Evolutionary conservation across 768 basidiomycete species (phyloP), one percentile per base, ranked within the genome.

Genomic region (Termitomyces sp.): DNA sequence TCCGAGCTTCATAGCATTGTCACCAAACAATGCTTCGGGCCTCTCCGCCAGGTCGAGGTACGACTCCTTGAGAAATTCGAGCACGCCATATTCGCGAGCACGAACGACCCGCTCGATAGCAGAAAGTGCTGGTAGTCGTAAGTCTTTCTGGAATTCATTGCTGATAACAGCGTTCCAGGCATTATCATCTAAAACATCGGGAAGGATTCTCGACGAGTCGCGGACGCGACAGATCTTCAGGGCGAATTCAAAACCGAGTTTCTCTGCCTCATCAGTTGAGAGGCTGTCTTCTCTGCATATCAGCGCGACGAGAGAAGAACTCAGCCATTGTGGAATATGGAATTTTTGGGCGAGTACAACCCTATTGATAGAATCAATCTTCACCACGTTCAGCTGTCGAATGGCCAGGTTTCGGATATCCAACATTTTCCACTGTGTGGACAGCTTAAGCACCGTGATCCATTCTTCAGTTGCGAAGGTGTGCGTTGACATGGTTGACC

Each of bases 381-480:
- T 38, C 40, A 28, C 28, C n/a, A 28, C 11, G 12, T 28, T 33
- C 54, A 55, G 7, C 44, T n/a, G 54, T 42, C 40, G 40, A 8
- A 55, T 55, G 28, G 54, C 40, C 40, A 55, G 33, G 40, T 44
- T 55, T n/a, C 54, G 54, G 7, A 55, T 15, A 42, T 55, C 54
- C 12, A 55, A 33, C 54, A 55, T 55, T 20, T 40, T 42, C 54
- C 54, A 55, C 12, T 32, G 40, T 2, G 54, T 55, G 11, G 54
- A 55, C 12, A 55, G 40, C n/a, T 20, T 42, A 7, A 55, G 54
- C 33, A 42, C 28, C 12, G 7, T 13, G 18, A 32, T 20, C 54
- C 54, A 55, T 55, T 55, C 54, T 44, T 55, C 54, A 1, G n/a
- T 33, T 8, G 28, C 3, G 32, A 55, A 55, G 5, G 13, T 42